These are phyloP conservation scores for Penicillium sclerotigenum DNA, from an alignment of 2,329 filamentous ascomycete genomes.

Conservation along the genomic window DNA sequence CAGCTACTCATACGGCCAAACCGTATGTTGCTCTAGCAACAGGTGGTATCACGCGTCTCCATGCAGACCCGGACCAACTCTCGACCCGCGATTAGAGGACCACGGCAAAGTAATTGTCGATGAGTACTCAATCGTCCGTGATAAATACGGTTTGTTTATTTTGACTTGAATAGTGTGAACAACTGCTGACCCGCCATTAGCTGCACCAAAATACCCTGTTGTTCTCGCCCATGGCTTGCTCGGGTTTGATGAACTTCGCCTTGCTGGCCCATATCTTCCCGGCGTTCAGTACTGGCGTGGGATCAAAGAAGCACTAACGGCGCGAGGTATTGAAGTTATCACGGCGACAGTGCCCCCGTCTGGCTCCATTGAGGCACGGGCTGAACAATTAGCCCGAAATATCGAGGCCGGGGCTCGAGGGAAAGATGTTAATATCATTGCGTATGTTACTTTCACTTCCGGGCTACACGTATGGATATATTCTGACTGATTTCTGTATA, in stretches of 20 bases:
- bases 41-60: constrained; percentile 20
- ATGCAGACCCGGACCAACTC: constrained; percentile 15
- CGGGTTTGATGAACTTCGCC: constrained; percentile 61
- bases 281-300: constrained; percentile 64
- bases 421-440: constrained; percentile 62
- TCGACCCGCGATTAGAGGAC: constrained; percentile 51
- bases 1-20: neutral
- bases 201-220: constrained; percentile 54
- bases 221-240: constrained; percentile 64
- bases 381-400: constrained; percentile 50
- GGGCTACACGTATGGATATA: neutral
- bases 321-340: constrained; percentile 59
- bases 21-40: neutral
- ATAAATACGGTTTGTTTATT: constrained; percentile 51
- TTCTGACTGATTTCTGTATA: constrained; percentile 15
- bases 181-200: constrained; percentile 14
- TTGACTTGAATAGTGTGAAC: neutral
- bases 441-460: constrained; percentile 43
- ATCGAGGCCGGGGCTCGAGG: constrained; percentile 55
- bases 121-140: constrained; percentile 59
- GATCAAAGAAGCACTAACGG: constrained; percentile 56
- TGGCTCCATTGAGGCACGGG: constrained; percentile 58
- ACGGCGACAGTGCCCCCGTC: constrained; percentile 59
- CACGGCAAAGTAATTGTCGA: constrained; percentile 56
- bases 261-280: constrained; percentile 53